A percentile compares a stretch with the other conserved stretches of the same genome.
Evolutionary conservation across 768 basidiomycete genomes (phyloP).

Genomic region (Ephemerocybe angulata): DNA sequence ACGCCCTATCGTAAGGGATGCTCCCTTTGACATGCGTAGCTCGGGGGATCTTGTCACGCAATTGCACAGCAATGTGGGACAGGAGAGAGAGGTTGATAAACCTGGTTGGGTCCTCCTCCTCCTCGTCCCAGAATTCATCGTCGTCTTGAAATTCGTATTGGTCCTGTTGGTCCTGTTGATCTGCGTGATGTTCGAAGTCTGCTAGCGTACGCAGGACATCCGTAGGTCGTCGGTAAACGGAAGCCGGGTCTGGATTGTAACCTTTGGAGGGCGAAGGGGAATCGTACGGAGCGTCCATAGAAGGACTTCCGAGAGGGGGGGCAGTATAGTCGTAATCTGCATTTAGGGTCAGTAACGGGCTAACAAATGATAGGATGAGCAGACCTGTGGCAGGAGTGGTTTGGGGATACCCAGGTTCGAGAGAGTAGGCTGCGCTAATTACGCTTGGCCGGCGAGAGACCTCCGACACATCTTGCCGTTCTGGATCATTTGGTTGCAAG

Average conservation of each 20-base stretch:
- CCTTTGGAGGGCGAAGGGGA: neutral
- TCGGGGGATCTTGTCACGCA: constrained; percentile 85
- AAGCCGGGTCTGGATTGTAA: neutral
- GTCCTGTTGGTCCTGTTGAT: constrained; percentile 6
- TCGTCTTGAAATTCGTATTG: constrained; percentile 35
- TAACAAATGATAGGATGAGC: too few species aligned
- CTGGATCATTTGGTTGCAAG: too few species aligned
- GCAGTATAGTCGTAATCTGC: too few species aligned
- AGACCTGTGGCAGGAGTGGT: too few species aligned
- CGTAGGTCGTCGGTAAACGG: constrained; percentile 30
- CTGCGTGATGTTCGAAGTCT: constrained; percentile 18
- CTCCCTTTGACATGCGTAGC: constrained; percentile 92
- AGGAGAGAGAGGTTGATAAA: constrained; percentile 88
- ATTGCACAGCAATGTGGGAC: constrained; percentile 81
- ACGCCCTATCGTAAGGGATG: constrained; percentile 84
- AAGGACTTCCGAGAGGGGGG: too few species aligned
- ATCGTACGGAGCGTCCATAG: neutral
- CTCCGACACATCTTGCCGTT: too few species aligned
- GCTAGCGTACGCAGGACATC: constrained; percentile 36
- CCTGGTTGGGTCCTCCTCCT: constrained; percentile 39
- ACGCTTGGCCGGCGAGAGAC: too few species aligned
- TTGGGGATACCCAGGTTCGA: too few species aligned
- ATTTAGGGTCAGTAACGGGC: too few species aligned
- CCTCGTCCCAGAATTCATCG: constrained; percentile 52
- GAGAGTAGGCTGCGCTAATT: too few species aligned